phyloP scores from a whole-genome alignment of 2,329 filamentous ascomycete genomes.

The Mycosphaerella sp. region DNA sequence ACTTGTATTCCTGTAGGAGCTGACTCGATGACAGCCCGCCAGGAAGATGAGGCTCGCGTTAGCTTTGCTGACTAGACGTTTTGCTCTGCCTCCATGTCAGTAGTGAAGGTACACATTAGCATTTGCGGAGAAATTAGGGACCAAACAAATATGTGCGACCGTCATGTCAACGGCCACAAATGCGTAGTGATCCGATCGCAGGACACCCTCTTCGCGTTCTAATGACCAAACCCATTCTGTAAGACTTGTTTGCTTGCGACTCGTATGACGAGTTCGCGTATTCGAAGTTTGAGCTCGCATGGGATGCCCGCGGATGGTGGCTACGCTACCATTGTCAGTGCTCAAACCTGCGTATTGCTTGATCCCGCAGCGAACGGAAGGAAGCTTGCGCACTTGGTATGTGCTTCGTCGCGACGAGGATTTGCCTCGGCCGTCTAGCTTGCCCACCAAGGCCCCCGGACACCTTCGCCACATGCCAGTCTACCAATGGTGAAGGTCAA shows the following conservation, averaged over 20 bases:
- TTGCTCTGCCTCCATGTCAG: neutral
- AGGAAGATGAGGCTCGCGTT: neutral
- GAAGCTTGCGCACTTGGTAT: no score
- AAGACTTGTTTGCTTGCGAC: conserved; percentile 5
- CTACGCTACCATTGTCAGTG: neutral
- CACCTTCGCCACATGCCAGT: no score
- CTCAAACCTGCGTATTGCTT: neutral
- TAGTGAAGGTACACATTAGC: conserved; percentile 3
- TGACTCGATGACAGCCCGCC: neutral
- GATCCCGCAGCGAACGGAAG: neutral
- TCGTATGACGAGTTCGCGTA: conserved; percentile 3
- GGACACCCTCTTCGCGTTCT: conserved; percentile 3
- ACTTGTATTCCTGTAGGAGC: neutral
- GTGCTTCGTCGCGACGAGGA: no score
- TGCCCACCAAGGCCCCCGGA: neutral
- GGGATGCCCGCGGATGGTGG: neutral
- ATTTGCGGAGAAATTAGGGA: conserved; percentile 5
- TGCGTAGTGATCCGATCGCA: conserved; percentile 1
- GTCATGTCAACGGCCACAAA: conserved; percentile 7
- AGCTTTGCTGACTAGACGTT: neutral
- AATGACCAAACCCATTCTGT: neutral
- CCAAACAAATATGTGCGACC: conserved; percentile 10
- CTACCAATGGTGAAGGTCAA: no score
- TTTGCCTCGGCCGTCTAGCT: no score
- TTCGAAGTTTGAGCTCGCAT: neutral